Percentiles rank a stretch among this genome's conserved stretches.
phyloP scores from a whole-genome alignment of 768 basidiomycete species.

The Pulveroboletus sp. region DNA sequence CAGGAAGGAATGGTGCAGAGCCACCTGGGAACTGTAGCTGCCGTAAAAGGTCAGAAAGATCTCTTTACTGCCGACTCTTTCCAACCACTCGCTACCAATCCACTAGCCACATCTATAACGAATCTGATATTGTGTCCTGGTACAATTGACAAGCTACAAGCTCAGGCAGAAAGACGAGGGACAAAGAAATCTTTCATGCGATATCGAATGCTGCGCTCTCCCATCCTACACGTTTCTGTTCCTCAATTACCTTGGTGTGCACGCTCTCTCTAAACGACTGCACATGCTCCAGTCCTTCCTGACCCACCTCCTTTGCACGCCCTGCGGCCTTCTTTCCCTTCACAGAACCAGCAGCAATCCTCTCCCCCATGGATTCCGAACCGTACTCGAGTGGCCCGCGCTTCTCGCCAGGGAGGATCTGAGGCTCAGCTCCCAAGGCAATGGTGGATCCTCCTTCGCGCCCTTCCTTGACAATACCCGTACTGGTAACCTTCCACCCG shows the following conservation, averaged over 20 bases:
- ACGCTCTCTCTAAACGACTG: slow-evolving; percentile 43
- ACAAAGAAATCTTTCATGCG: slow-evolving; percentile 1
- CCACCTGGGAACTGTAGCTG: no score
- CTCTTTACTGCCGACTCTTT: no score
- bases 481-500: slow-evolving; percentile 55
- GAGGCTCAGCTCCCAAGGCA: slow-evolving; percentile 70
- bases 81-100: no score
- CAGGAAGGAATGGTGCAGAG: no score
- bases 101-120: no score
- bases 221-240: slow-evolving; percentile 42
- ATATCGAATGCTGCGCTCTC: slow-evolving; percentile 46
- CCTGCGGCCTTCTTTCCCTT: slow-evolving; percentile 26
- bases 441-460: slow-evolving; percentile 34
- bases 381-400: slow-evolving; percentile 57
- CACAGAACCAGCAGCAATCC: slow-evolving; percentile 38
- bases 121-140: no score
- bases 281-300: slow-evolving; percentile 35
- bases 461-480: slow-evolving; percentile 57
- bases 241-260: slow-evolving; percentile 35
- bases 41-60: no score
- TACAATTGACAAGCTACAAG: background rate
- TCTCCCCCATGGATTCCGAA: no score
- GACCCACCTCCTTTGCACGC: slow-evolving; percentile 28
- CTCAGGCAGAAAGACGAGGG: background rate
- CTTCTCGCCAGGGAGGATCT: slow-evolving; percentile 65